phyloP scores from a whole-genome alignment of 768 basidiomycete genomes.

The Mycena galericulata region DNA sequence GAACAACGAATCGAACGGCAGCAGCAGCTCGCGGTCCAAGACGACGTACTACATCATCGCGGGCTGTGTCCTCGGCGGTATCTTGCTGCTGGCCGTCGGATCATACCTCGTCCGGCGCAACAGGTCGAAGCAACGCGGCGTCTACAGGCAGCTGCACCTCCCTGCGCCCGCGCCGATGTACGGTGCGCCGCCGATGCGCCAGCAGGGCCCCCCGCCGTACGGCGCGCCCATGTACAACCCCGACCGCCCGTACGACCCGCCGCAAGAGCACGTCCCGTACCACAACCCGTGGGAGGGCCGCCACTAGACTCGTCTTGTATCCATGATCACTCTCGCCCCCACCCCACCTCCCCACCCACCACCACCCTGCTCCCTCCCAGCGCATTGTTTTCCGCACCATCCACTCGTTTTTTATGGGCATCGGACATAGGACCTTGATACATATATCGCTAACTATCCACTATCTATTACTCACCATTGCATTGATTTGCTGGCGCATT shows the following conservation, averaged over 20 bases:
- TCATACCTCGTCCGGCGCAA: slow-evolving; percentile 5
- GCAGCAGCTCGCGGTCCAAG: not conserved
- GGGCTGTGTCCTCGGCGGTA: slow-evolving; percentile 12
- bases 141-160: slow-evolving; percentile 27
- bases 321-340: not conserved
- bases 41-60: slow-evolving; percentile 30
- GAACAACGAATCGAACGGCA: not conserved
- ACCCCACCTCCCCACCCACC: too few relatives aligned
- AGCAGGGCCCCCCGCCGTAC: slow-evolving; percentile 8
- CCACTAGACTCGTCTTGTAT: slow-evolving; percentile 4
- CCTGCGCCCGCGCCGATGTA: slow-evolving; percentile 27
- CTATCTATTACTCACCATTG: slow-evolving; percentile 1
- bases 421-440: slow-evolving; percentile 28
- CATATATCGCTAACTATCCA: not conserved
- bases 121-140: not conserved
- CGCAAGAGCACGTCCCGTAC: slow-evolving; percentile 33
- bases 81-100: slow-evolving; percentile 12
- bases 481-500: too few relatives aligned
- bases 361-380: not conserved
- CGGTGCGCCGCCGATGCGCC: slow-evolving; percentile 20
- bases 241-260: slow-evolving; percentile 35
- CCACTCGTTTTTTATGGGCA: slow-evolving; percentile 24
- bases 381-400: slow-evolving; percentile 5
- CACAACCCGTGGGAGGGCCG: slow-evolving; percentile 32
- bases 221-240: slow-evolving; percentile 27